Percentiles rank a stretch among this genome's conserved stretches.
Evolutionary conservation across 106 monocot genomes (phyloP).

Genomic region (Dioscorea alata): DNA sequence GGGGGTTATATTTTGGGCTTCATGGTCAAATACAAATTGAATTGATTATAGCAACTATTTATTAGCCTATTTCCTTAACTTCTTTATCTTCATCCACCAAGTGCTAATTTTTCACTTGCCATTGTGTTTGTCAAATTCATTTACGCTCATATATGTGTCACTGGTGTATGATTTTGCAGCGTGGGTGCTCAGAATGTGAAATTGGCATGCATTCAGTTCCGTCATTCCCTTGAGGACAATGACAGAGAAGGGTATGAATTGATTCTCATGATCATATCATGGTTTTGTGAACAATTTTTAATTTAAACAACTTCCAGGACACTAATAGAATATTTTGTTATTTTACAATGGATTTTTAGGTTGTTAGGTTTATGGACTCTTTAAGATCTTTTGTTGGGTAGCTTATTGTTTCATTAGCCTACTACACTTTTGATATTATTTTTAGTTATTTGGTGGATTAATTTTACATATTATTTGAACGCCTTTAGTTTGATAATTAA

Average conservation of each 20-base stretch:
- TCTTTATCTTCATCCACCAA: not conserved
- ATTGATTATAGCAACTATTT: not conserved
- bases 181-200: slow-evolving; percentile 40
- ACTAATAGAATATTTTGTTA: not conserved
- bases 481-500: too few species aligned
- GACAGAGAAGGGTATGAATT: slow-evolving; percentile 31
- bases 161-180: slow-evolving; percentile 10
- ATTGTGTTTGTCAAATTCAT: not conserved
- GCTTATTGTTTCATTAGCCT: not conserved
- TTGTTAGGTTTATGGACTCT: not conserved
- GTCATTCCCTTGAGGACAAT: slow-evolving; percentile 24
- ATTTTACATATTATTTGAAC: too few species aligned
- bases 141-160: too few species aligned
- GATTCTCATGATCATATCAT: not conserved
- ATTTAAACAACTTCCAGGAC: not conserved
- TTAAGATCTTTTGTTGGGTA: not conserved
- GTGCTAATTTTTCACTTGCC: not conserved
- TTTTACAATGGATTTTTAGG: not conserved
- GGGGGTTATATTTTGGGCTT: not conserved
- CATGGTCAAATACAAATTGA: not conserved
- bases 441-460: too few species aligned
- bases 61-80: not conserved
- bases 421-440: not conserved
- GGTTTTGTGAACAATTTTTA: not conserved
- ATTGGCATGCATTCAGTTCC: slow-evolving; percentile 27